phyloP scores from a whole-genome alignment of 176 grass and related monocot genomes.

The Carex parvula region DNA sequence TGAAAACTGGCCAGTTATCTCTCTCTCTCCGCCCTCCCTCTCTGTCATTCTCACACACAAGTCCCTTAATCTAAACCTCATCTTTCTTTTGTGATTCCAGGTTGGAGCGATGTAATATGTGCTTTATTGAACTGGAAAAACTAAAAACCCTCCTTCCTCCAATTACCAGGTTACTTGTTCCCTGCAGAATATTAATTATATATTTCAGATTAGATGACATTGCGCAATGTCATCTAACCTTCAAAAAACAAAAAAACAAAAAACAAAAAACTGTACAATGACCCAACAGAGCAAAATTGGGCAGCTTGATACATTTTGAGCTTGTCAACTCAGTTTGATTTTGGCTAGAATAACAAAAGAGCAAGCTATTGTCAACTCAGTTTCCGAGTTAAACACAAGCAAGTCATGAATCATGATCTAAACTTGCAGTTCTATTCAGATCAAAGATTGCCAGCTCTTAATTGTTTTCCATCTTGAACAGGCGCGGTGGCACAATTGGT shows the following conservation, averaged over 20 bases:
- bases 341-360: neutral
- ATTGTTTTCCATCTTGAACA: slow-evolving; percentile 28
- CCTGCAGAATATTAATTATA: neutral
- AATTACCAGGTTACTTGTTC: slow-evolving; percentile 39
- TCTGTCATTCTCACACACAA: slow-evolving; percentile 5
- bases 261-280: neutral
- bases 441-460: neutral
- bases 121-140: slow-evolving; percentile 55
- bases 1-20: neutral
- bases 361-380: neutral
- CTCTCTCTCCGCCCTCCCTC: neutral
- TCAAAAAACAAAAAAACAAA: no score
- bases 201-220: neutral
- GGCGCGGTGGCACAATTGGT: slow-evolving; percentile 44
- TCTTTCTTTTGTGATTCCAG: slow-evolving; percentile 29
- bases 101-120: slow-evolving; percentile 51
- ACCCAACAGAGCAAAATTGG: neutral
- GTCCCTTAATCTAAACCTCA: slow-evolving; percentile 25
- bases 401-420: neutral
- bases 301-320: neutral
- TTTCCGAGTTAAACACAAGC: neutral
- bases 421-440: neutral
- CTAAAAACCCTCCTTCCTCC: slow-evolving; percentile 30
- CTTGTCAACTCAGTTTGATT: neutral
- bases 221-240: no score